These are phyloP conservation scores for Carnegiea gigantea DNA, from an alignment of 179 eudicot species.

Conservation along the genomic window DNA sequence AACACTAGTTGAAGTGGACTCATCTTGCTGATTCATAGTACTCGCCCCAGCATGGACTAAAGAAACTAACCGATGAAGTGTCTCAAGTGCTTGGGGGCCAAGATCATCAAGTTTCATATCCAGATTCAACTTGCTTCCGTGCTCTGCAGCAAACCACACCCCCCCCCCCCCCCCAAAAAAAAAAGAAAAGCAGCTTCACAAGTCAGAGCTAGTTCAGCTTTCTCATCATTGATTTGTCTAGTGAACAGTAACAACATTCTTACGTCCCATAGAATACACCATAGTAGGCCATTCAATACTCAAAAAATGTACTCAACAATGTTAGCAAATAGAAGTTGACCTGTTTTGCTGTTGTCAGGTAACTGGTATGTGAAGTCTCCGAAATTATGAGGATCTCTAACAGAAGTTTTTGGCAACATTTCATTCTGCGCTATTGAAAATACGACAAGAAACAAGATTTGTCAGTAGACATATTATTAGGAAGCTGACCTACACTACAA, in stretches of 20 bases:
- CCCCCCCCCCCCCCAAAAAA: too few species aligned
- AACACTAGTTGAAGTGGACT: slow-evolving; percentile 31
- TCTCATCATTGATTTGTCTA: slow-evolving; percentile 11
- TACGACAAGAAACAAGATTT: slow-evolving; percentile 15
- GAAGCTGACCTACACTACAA: background rate
- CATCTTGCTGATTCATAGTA: slow-evolving; percentile 33
- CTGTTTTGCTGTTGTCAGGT: slow-evolving; percentile 43
- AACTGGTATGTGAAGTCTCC: slow-evolving; percentile 24
- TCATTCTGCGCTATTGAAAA: slow-evolving; percentile 70
- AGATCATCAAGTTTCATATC: slow-evolving; percentile 53
- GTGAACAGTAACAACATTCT: background rate
- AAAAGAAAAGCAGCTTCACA: slow-evolving; percentile 16
- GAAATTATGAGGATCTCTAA: slow-evolving; percentile 25
- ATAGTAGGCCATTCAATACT: background rate
- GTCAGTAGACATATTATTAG: slow-evolving; percentile 11
- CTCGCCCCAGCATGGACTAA: slow-evolving; percentile 67
- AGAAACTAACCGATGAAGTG: slow-evolving; percentile 69
- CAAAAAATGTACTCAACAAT: background rate
- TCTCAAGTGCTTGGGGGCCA: slow-evolving; percentile 47
- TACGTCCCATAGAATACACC: background rate
- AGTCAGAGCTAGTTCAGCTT: background rate
- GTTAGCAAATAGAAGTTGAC: slow-evolving; percentile 26
- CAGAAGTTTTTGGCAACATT: slow-evolving; percentile 43
- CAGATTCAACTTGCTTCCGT: slow-evolving; percentile 32
- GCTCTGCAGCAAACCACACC: slow-evolving; percentile 29